These are phyloP conservation scores for Heteromeles arbutifolia DNA, from an alignment of 306 rosid genomes.

Conservation along the genomic window DNA sequence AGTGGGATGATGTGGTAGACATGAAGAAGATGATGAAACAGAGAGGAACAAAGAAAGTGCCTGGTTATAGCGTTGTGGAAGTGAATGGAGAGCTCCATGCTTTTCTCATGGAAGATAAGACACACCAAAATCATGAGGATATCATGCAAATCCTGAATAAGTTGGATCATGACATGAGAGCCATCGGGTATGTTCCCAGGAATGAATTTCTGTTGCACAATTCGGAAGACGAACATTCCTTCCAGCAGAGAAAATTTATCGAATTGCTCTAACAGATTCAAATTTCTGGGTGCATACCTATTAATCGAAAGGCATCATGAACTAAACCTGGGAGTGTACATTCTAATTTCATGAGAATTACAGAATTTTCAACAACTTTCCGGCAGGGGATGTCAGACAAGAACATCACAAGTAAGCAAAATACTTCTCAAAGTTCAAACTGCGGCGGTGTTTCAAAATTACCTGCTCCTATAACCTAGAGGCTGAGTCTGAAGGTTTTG, in stretches of 20 bases:
- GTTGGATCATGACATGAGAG: slow-evolving; percentile 32
- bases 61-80: slow-evolving; percentile 35
- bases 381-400: slow-evolving; percentile 11
- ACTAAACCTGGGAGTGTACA: neutral
- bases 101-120: slow-evolving; percentile 44
- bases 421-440: slow-evolving; percentile 14
- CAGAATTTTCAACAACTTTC: neutral
- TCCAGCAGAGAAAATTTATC: neutral
- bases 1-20: slow-evolving; percentile 36
- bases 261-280: neutral
- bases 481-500: slow-evolving; percentile 72
- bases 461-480: slow-evolving; percentile 26
- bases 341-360: neutral
- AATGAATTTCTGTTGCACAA: slow-evolving; percentile 11
- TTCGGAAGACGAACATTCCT: neutral
- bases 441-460: slow-evolving; percentile 5
- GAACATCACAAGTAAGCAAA: slow-evolving; percentile 10
- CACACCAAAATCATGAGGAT: slow-evolving; percentile 14
- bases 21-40: slow-evolving; percentile 30
- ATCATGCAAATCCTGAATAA: slow-evolving; percentile 23
- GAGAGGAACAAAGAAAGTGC: slow-evolving; percentile 31
- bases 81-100: slow-evolving; percentile 41
- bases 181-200: slow-evolving; percentile 3
- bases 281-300: neutral
- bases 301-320: neutral